A percentile compares a stretch with the other conserved stretches of the same genome.
Evolutionary conservation across 345 rosid genomes (phyloP).

Genomic region (Lepidium africanum): DNA sequence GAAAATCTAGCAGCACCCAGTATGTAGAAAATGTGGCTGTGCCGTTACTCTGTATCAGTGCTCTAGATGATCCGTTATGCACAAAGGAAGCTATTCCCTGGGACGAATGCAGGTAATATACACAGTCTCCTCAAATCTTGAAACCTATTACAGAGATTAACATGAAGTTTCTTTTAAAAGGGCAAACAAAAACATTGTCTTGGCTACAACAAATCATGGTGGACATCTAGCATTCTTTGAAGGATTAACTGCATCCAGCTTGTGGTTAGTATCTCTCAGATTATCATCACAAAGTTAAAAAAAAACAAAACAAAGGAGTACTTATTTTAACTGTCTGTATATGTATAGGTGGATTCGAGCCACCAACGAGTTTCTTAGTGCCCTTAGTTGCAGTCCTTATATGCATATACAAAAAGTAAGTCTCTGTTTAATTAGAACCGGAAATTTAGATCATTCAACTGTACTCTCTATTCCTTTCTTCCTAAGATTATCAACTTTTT

Average conservation of each 20-base stretch:
- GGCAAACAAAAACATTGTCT: constrained; percentile 67
- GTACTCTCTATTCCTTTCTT: background rate
- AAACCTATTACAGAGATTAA: constrained; percentile 2
- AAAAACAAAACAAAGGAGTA: background rate
- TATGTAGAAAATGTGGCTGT: constrained; percentile 60
- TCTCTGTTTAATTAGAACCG: background rate
- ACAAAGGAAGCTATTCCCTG: constrained; percentile 90
- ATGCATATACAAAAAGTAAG: constrained; percentile 63
- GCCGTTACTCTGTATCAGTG: constrained; percentile 80
- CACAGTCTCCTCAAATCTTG: background rate
- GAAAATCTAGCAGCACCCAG: constrained; percentile 66
- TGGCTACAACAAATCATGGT: constrained; percentile 69
- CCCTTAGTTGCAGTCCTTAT: constrained; percentile 49
- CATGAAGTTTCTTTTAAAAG: constrained; percentile 31
- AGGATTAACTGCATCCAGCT: constrained; percentile 56
- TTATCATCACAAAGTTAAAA: background rate
- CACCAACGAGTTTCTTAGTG: constrained; percentile 56
- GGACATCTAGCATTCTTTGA: constrained; percentile 93
- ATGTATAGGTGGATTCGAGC: constrained; percentile 89
- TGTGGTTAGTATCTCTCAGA: constrained; percentile 41
- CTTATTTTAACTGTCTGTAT: background rate
- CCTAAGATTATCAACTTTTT: background rate
- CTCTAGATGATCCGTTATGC: constrained; percentile 90
- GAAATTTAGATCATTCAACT: background rate
- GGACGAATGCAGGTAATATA: constrained; percentile 85